These are phyloP conservation scores for Saccharomyces jurei DNA, from an alignment of 805 yeast genomes.

Conservation along the genomic window DNA sequence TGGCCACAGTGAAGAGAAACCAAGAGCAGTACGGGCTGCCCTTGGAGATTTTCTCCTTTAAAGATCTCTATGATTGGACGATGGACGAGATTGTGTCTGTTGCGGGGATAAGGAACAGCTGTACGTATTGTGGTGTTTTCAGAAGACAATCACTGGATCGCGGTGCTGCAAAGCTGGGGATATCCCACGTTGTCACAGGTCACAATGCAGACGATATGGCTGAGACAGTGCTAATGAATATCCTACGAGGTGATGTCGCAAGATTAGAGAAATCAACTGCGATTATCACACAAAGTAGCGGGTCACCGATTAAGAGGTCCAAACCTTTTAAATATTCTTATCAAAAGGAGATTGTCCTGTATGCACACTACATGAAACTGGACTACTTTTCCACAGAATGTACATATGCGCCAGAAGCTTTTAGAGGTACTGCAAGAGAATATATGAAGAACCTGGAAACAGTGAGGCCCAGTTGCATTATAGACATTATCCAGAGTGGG, in stretches of 20 bases:
- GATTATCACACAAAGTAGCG: slow-evolving; percentile 72
- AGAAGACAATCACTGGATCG: slow-evolving; percentile 94
- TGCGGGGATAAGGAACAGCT: slow-evolving; percentile 87
- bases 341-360: slow-evolving; percentile 93
- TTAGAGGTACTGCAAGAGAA: slow-evolving; percentile 93
- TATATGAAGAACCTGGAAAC: slow-evolving; percentile 84
- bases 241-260: slow-evolving; percentile 92
- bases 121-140: slow-evolving; percentile 97
- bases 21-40: slow-evolving; percentile 78
- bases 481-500: slow-evolving; percentile 91
- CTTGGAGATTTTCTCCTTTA: slow-evolving; percentile 72
- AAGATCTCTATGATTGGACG: slow-evolving; percentile 90
- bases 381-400: slow-evolving; percentile 97
- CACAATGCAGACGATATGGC: slow-evolving; percentile 99
- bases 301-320: slow-evolving; percentile 85
- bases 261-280: slow-evolving; percentile 82
- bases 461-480: slow-evolving; percentile 83
- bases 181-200: slow-evolving; percentile 91
- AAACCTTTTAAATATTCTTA: slow-evolving; percentile 94
- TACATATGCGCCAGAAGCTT: slow-evolving; percentile 97
- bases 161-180: slow-evolving; percentile 82
- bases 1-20: slow-evolving; percentile 93
- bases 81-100: slow-evolving; percentile 97
- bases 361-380: slow-evolving; percentile 90
- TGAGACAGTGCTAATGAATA: slow-evolving; percentile 92